Base-by-base conservation (phyloP, 208 protist species). In the Trypanosoma cruzi region DNA sequence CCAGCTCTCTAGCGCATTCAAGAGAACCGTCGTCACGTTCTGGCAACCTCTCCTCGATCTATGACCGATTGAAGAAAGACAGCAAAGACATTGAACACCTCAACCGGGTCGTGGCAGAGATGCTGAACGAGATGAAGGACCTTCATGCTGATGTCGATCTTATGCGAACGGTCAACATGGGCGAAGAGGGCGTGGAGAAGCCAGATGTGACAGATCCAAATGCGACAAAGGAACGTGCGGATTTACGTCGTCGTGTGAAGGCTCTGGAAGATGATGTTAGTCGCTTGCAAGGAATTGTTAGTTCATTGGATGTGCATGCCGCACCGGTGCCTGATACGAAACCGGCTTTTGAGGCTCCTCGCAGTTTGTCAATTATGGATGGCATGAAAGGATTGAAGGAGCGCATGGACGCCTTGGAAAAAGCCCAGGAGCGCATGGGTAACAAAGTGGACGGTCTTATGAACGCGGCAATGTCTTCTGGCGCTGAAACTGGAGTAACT, bases 71-170 rank as follows among this genome's bases (percentile, higher is more conserved):
- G 18, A 64, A 63, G 22, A 62, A 81, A 34, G 90, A 96, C 68
- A 79, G 80, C 18, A 77, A 84, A 1, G 87, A 92, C 66, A 96
- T 96, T 68, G 85, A 79, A 10, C 82, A 93, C 68, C 75, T 96
- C 58, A 96, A 96, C 79, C 90, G 90, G 52, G 84, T 96, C n/a
- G 90, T 96, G 60, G 90, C 90, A n/a, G 90, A 96, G 73, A 96
- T 93, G 37, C 69, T 96, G 34, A 84, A 68, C 2, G 84, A 93
- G 72, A 92, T 96, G 85, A 88, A 88, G 80, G 76, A 32, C 10
- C 71, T 96, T 32, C 87, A 96, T 64, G 75, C 73, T 5, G 86
- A 93, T 55, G 74, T 96, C 2, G 85, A 93, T 53, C 53, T 82
- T 4, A 81, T 96, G 55, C 83, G 79, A 20, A 87, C 80, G 4